A percentile compares a stretch with the other conserved stretches of the same genome.
These are phyloP conservation scores for Carpinus fangiana DNA, from an alignment of 306 rosid species.

Conservation along the genomic window DNA sequence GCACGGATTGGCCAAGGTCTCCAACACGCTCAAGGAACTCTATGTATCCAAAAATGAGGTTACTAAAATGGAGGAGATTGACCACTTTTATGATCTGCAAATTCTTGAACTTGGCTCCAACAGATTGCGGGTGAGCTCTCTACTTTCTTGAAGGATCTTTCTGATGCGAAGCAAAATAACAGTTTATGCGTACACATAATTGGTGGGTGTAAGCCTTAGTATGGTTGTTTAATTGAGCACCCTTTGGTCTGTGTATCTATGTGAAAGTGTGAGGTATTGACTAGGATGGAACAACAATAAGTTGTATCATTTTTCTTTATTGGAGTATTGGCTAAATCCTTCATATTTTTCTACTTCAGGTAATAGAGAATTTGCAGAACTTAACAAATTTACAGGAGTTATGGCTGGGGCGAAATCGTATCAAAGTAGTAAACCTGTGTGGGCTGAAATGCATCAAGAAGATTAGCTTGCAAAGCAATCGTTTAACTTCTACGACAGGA, in stretches of 20 bases:
- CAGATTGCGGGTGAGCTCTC: conserved; percentile 67
- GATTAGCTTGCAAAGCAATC: conserved; percentile 96
- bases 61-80: conserved; percentile 73
- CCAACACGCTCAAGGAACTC: conserved; percentile 69
- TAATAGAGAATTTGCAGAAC: conserved; percentile 76
- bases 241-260: background rate
- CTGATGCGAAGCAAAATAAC: background rate
- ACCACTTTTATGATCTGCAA: conserved; percentile 64
- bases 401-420: conserved; percentile 93
- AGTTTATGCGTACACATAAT: background rate
- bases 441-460: conserved; percentile 77
- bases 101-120: conserved; percentile 96
- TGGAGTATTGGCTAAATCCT: conserved; percentile 6
- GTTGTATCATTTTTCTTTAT: background rate
- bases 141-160: background rate
- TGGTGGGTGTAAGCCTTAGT: background rate
- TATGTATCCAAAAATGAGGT: conserved; percentile 91
- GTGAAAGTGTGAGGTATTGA: background rate
- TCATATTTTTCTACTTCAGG: conserved; percentile 44
- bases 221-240: background rate
- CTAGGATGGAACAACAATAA: background rate
- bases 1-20: conserved; percentile 62
- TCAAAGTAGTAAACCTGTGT: conserved; percentile 73
- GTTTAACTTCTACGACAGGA: conserved; percentile 79
- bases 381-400: conserved; percentile 71